These are phyloP conservation scores for Potentilla sterilis DNA, from an alignment of 306 rosid genomes.

Conservation along the genomic window DNA sequence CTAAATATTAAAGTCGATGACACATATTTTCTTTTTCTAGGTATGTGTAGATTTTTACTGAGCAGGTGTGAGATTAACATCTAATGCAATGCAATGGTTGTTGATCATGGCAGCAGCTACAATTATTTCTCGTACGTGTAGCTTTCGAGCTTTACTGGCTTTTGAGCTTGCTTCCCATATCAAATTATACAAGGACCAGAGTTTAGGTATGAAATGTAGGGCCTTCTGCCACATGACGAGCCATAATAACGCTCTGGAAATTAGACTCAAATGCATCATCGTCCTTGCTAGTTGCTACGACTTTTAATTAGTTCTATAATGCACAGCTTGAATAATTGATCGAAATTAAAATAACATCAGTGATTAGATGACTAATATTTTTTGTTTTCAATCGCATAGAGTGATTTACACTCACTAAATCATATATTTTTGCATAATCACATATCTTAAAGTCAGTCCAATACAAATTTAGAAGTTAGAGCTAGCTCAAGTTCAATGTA, in stretches of 20 bases:
- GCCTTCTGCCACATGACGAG: constrained; percentile 16
- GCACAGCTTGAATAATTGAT: neutral
- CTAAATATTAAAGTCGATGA: neutral
- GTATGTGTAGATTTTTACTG: neutral
- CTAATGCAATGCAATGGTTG: neutral
- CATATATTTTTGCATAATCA: constrained; percentile 3
- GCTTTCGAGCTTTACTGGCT: constrained; percentile 6
- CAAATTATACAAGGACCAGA: neutral
- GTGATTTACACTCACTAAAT: neutral
- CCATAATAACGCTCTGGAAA: neutral
- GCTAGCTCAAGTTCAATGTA: constrained; percentile 5
- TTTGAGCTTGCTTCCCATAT: constrained; percentile 3
- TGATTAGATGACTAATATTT: no score
- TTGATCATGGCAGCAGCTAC: neutral
- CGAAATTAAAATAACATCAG: no score
- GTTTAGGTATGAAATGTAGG: constrained; percentile 14
- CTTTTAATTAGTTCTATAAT: neutral
- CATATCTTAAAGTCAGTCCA: neutral
- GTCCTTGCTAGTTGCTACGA: neutral
- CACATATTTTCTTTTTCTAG: neutral
- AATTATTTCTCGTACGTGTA: neutral
- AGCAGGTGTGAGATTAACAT: neutral
- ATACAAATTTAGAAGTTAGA: neutral
- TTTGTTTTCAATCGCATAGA: neutral
- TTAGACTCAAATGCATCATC: neutral